Base-by-base conservation (phyloP, 345 rosid genomes). In the Pistacia vera region DNA sequence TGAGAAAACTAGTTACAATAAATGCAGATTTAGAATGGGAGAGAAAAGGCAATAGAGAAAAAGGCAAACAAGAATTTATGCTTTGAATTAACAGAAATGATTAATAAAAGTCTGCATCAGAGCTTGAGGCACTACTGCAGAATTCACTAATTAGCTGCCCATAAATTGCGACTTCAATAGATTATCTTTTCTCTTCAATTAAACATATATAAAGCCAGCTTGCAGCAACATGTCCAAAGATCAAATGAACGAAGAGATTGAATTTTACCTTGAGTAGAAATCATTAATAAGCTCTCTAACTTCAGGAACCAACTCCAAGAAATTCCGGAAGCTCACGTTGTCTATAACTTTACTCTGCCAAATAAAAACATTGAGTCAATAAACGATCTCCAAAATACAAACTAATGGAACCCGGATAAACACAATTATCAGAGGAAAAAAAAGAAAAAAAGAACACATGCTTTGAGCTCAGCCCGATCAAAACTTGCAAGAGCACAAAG, bases 401-500 rank as follows among this genome's bases (percentile, higher is more conserved):
- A 61, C 44, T 3, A 70, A 41, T 11, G 73, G 4, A 55, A 16
- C 17, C 38, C 49, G n/a, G 41, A 55, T 18, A 60, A 78, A 70
- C 59, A 67, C 55, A 73, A 17, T 25, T 55, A 52, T 46, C 17
- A 20, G 49, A 28, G 3, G 18, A 57, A 35, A 16, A 17, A 49
- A 65, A 14, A 72, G 67, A 54, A 33, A 14, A 72, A 69, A 54
- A 33, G 67, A 69, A 74, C 68, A 67, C 44, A 77, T 87, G 90
- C 99, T 98, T 97, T 97, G 60, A 97, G 79, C 74, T 97, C 99
- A 28, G 94, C 66, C 77, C 99, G 91, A 76, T 97, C 99, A 79
- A 97, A 97, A 85, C 97, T 92, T 49, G 99, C 98, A 83, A 97
- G 93, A 3, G 98, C 99, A 78, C 99, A 94, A 67, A 97, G 96